Conservation (phyloP, 371 early-diverging fungal species). For the Capillidium heterosporum region DNA sequence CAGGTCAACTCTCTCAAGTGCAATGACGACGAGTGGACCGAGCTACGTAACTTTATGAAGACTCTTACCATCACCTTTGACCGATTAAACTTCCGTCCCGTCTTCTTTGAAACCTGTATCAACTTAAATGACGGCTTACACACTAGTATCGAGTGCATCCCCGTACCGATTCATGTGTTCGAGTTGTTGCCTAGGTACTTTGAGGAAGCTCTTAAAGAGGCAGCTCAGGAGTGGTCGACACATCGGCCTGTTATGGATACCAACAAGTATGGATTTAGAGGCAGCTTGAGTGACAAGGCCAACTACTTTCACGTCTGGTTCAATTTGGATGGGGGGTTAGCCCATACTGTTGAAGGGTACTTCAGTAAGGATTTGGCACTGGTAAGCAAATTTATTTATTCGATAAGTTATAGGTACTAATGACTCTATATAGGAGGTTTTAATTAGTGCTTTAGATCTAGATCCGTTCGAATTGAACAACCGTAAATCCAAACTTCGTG, state of each 20-base stretch:
- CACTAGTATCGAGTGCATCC: conserved; percentile 77
- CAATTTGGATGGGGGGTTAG: conserved; percentile 67
- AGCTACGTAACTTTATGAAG: conserved; percentile 90
- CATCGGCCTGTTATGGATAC: conserved; percentile 81
- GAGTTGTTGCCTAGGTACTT: conserved; percentile 75
- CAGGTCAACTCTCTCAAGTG: conserved; percentile 57
- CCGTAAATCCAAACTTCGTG: conserved; percentile 4
- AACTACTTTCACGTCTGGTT: conserved; percentile 96
- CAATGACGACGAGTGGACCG: conserved; percentile 85
- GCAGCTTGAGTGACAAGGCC: conserved; percentile 46
- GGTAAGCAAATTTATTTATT: conserved; percentile 8
- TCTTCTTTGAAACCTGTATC: conserved; percentile 81
- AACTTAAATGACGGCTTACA: conserved; percentile 55
- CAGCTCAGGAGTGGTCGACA: conserved; percentile 84
- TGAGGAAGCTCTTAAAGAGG: conserved; percentile 53
- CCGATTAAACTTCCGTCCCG: conserved; percentile 33
- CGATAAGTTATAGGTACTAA: neutral
- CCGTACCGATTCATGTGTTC: conserved; percentile 55
- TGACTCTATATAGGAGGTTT: conserved; percentile 11
- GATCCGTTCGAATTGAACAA: conserved; percentile 18
- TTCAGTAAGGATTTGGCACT: conserved; percentile 75
- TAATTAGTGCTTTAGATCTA: conserved; percentile 16
- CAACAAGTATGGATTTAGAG: conserved; percentile 36
- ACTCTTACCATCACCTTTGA: conserved; percentile 76
- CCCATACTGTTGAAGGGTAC: conserved; percentile 84